phyloP scores from a whole-genome alignment of 805 yeast species.

The Hanseniaspora lindneri region DNA sequence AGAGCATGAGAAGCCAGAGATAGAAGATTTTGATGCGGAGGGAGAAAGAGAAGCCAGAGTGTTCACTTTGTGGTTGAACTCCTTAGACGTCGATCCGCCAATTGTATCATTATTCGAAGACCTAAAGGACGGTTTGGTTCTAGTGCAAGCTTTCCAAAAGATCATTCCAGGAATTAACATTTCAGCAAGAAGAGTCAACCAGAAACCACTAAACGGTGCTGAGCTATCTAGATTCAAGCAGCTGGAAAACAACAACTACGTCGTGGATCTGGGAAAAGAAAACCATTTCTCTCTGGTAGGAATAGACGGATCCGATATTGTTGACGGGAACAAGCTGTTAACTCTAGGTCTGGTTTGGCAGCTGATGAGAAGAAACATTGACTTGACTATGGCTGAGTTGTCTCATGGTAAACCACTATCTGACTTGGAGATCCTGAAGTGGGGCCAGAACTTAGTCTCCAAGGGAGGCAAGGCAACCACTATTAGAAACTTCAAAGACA shows the following conservation, averaged over 20 bases:
- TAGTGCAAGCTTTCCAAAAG: constrained; percentile 88
- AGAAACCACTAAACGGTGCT: constrained; percentile 60
- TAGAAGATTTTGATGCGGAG: constrained; percentile 97
- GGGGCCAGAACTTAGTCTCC: constrained; percentile 81
- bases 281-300: constrained; percentile 91
- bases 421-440: constrained; percentile 75
- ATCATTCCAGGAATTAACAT: constrained; percentile 83
- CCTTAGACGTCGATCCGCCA: constrained; percentile 91
- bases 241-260: constrained; percentile 92
- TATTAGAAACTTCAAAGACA: constrained; percentile 77
- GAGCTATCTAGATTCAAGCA: constrained; percentile 88
- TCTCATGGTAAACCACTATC: constrained; percentile 64
- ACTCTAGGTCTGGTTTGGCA: constrained; percentile 96
- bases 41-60: constrained; percentile 99
- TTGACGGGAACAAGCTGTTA: constrained; percentile 80
- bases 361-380: constrained; percentile 91
- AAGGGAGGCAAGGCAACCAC: constrained; percentile 71
- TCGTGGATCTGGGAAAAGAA: constrained; percentile 91
- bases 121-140: constrained; percentile 78
- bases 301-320: constrained; percentile 93
- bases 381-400: constrained; percentile 63
- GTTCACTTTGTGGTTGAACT: constrained; percentile 92
- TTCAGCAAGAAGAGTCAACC: constrained; percentile 64
- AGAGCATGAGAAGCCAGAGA: constrained; percentile 81
- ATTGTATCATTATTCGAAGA: constrained; percentile 87